These are phyloP conservation scores for Saksenaea oblongispora DNA, from an alignment of 371 early-diverging fungal genomes.

Conservation along the genomic window DNA sequence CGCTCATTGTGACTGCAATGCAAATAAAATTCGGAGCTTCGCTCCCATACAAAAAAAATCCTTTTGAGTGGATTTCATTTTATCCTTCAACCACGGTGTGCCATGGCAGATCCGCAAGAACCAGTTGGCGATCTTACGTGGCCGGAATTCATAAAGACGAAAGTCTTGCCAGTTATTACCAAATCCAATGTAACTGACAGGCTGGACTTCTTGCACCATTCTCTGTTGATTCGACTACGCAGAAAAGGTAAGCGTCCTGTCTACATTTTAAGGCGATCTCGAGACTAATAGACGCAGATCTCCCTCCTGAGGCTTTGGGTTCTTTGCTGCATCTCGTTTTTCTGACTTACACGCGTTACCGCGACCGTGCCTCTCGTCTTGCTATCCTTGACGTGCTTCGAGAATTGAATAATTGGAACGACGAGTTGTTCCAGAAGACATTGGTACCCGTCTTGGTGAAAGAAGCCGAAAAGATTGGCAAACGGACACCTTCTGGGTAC, in stretches of 20 bases:
- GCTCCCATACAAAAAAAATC: no score
- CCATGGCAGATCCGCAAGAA: slow-evolving; percentile 39
- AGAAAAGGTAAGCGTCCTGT: slow-evolving; percentile 49
- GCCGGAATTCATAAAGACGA: slow-evolving; percentile 58
- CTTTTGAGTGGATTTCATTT: background rate
- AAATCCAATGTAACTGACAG: slow-evolving; percentile 52
- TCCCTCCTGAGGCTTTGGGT: slow-evolving; percentile 58
- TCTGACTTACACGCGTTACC: slow-evolving; percentile 65
- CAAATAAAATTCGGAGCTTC: no score
- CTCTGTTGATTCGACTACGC: slow-evolving; percentile 57
- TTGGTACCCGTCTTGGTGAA: slow-evolving; percentile 53
- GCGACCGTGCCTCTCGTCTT: slow-evolving; percentile 61
- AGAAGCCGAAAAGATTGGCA: slow-evolving; percentile 55
- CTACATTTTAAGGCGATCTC: background rate
- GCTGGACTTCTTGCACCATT: slow-evolving; percentile 56
- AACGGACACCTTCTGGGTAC: slow-evolving; percentile 58
- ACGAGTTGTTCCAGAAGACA: slow-evolving; percentile 54
- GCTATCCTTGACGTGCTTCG: slow-evolving; percentile 60
- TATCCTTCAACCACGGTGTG: slow-evolving; percentile 2
- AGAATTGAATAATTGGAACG: slow-evolving; percentile 63
- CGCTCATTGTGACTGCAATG: no score
- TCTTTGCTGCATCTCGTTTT: slow-evolving; percentile 55
- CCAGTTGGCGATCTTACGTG: slow-evolving; percentile 53
- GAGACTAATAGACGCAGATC: slow-evolving; percentile 39
- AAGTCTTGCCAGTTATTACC: slow-evolving; percentile 53